Evolutionary conservation across 2,329 filamentous ascomycete species (phyloP).

Genomic region (Drechslera avenae): DNA sequence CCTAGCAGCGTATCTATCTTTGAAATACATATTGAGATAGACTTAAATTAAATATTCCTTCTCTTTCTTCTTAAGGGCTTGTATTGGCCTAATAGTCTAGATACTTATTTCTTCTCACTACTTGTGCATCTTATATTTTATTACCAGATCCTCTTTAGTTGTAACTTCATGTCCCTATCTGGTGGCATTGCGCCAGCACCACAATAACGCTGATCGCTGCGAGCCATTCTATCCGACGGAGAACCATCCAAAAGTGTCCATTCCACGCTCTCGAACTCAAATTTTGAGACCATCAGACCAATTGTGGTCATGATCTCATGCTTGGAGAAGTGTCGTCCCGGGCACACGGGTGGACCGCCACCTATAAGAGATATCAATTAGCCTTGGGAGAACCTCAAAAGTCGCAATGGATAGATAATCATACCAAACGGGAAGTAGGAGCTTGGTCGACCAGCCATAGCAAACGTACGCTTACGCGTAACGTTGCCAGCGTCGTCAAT

Average conservation of each 20-base stretch:
- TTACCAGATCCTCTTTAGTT: too few relatives aligned
- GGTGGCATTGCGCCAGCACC: background rate
- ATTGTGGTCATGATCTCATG: background rate
- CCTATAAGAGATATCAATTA: background rate
- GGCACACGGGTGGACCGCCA: background rate
- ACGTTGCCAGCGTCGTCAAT: background rate
- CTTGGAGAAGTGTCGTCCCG: background rate
- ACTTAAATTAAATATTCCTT: too few relatives aligned
- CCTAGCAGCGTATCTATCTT: too few relatives aligned
- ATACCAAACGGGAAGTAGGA: background rate
- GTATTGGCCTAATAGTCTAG: too few relatives aligned
- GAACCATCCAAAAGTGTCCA: background rate
- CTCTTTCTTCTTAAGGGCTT: too few relatives aligned
- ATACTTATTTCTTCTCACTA: too few relatives aligned
- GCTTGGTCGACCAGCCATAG: background rate
- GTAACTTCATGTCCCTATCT: background rate
- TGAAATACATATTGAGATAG: too few relatives aligned
- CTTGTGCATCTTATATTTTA: too few relatives aligned
- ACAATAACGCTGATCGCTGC: background rate
- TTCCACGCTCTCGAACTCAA: background rate
- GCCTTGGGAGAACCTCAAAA: too few relatives aligned
- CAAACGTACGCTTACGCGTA: background rate
- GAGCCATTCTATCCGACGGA: background rate
- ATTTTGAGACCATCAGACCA: background rate
- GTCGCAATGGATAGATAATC: background rate